Base-by-base conservation (phyloP, 495 filamentous ascomycete genomes). In the Terfezia boudieri region DNA sequence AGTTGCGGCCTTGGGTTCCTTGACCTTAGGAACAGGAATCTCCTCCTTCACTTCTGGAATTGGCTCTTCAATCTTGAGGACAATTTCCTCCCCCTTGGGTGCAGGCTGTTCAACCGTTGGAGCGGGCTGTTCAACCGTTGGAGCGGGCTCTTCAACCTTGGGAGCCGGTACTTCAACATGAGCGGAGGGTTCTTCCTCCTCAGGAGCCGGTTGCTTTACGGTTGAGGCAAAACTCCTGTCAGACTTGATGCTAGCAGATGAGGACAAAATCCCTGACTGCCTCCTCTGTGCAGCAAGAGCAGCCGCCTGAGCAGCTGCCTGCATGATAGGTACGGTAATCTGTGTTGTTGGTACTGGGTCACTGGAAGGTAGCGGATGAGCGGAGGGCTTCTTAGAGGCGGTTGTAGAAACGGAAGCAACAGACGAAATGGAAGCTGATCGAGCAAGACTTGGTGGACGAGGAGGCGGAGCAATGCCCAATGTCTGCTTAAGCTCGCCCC, bases 401-500 rank as follows among this genome's bases (percentile, higher is more conserved):
- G 41, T 46, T 20, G 41, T 46, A 46, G 41, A 14, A 36, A 64
- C 61, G 9, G 66, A 60, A 2, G 67, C 55, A 22, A 60, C 63
- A 36, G 62, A 58, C 36, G 59, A 60, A 48, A 61, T 60, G 38
- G 53, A 57, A 53, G 61, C 58, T 32, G 68, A 59, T 36, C 60
- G 56, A 50, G 56, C 51, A 35, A 57, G 53, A 48, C 67, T 46
- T 8, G 54, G 36, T 20, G 14, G 61, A 56, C 6, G 70, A 70
- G 67, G 71, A 71, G 67, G 69, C 76, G 60, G 72, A 77, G 63
- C 67, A 60, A 75, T 69, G 48, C 65, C 81, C 54, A 95, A 73
- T 56, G 84, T 77, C 66, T 90, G 76, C 66, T 90, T 88, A 54
- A 98, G 74, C 71, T 96, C 90, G 63, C 84, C 89, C 64, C 89